phyloP scores from a whole-genome alignment of 2,329 filamentous ascomycete genomes.

The Nemania bipapillata region DNA sequence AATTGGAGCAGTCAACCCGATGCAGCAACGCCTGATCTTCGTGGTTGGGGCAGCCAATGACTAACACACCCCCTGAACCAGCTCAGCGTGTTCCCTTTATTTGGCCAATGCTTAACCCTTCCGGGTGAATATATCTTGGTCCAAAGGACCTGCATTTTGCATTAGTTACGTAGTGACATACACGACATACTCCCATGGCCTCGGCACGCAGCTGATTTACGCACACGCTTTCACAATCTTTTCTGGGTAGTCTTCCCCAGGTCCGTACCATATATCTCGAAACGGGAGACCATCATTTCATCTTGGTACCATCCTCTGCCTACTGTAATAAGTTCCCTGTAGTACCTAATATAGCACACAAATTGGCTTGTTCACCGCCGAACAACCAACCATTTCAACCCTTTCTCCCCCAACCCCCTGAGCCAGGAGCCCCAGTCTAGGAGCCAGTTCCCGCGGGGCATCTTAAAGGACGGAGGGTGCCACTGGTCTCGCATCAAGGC shows the following conservation, averaged over 20 bases:
- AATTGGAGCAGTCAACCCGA: constrained; percentile 27
- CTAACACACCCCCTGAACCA: constrained; percentile 29
- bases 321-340: constrained; percentile 6
- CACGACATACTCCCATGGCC: constrained; percentile 15
- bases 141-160: constrained; percentile 26
- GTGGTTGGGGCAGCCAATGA: constrained; percentile 38
- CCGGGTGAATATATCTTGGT: constrained; percentile 31
- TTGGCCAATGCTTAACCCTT: constrained; percentile 20
- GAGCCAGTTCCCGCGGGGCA: constrained; percentile 27
- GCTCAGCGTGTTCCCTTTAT: constrained; percentile 23
- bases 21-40: constrained; percentile 38
- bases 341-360: constrained; percentile 13
- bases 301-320: constrained; percentile 16
- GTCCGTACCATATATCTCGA: constrained; percentile 10
- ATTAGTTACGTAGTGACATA: constrained; percentile 31
- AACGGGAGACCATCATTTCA: constrained; percentile 11
- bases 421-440: constrained; percentile 27
- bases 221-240: not conserved
- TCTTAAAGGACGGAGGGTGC: constrained; percentile 12
- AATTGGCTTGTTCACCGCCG: constrained; percentile 34
- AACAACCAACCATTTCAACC: constrained; percentile 19
- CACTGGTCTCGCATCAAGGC: constrained; percentile 18
- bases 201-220: constrained; percentile 17
- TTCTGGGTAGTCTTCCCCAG: not conserved
- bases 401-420: constrained; percentile 28